Evolutionary conservation across 345 rosid species (phyloP).

Genomic region (Zanthoxylum bungeanum): DNA sequence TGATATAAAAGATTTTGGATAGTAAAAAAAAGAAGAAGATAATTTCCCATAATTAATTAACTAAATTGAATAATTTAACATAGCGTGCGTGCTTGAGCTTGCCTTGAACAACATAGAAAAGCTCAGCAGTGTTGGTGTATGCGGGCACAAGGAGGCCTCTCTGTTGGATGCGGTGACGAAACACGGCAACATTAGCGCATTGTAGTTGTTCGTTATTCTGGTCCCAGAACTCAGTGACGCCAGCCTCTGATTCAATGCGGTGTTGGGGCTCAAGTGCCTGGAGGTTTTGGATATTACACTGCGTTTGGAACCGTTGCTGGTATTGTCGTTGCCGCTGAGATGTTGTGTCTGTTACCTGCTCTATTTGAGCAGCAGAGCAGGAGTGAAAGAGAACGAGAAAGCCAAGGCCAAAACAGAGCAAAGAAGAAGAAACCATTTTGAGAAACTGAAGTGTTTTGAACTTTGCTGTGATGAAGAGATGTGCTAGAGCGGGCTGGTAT

Average conservation of each 20-base stretch:
- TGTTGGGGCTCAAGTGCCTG: constrained; percentile 32
- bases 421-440: neutral
- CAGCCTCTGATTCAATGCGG: constrained; percentile 34
- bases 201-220: constrained; percentile 32
- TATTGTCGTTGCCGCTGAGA: constrained; percentile 1
- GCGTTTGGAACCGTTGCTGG: constrained; percentile 17
- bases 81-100: neutral
- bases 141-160: constrained; percentile 42
- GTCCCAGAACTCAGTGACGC: constrained; percentile 42
- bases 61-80: no score
- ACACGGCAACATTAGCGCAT: constrained; percentile 39
- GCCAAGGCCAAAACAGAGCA: constrained; percentile 3
- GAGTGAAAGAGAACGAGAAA: constrained; percentile 4
- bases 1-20: no score
- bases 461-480: neutral
- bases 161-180: constrained; percentile 32
- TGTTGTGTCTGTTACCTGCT: neutral
- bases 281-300: constrained; percentile 34
- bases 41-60: no score
- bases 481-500: neutral
- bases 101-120: constrained; percentile 45
- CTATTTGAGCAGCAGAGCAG: constrained; percentile 5
- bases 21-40: no score
- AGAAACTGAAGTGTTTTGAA: no score
- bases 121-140: constrained; percentile 33